These are phyloP conservation scores for Cucurbita ficifolia DNA, from an alignment of 306 rosid genomes.

Conservation along the genomic window DNA sequence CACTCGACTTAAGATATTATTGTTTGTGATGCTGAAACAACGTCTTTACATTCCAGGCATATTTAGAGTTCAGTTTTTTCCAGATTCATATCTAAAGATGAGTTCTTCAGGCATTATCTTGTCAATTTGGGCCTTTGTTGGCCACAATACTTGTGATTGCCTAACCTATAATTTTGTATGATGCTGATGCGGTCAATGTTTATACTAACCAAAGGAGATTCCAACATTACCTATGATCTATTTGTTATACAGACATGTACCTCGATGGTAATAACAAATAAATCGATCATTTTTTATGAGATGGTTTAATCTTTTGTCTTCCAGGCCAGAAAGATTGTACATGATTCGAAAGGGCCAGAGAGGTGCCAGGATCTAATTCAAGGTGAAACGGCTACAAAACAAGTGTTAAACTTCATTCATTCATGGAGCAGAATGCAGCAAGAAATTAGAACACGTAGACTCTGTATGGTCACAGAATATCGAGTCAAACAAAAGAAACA, in stretches of 20 bases:
- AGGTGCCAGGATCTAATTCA: conserved; percentile 31
- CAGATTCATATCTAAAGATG: neutral
- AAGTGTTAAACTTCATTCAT: conserved; percentile 40
- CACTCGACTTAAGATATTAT: neutral
- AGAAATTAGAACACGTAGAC: conserved; percentile 49
- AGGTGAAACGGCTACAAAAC: conserved; percentile 39
- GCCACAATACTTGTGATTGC: neutral
- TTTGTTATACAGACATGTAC: neutral
- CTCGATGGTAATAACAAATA: neutral
- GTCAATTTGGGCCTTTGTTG: neutral
- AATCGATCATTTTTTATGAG: neutral
- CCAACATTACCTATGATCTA: neutral
- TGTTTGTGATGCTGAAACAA: neutral
- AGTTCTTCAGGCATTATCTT: neutral
- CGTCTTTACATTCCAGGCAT: neutral
- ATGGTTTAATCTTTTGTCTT: neutral
- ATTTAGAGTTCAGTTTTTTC: neutral
- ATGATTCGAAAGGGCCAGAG: conserved; percentile 24
- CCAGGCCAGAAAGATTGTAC: conserved; percentile 42
- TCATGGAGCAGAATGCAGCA: conserved; percentile 68
- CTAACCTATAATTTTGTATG: neutral
- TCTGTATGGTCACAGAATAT: conserved; percentile 54
- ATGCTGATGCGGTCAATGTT: neutral
- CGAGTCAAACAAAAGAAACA: conserved; percentile 37
- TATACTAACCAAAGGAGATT: neutral